Evolutionary conservation across 495 filamentous ascomycete genomes (phyloP).

Genomic region (Aspergillus mulundensis): DNA sequence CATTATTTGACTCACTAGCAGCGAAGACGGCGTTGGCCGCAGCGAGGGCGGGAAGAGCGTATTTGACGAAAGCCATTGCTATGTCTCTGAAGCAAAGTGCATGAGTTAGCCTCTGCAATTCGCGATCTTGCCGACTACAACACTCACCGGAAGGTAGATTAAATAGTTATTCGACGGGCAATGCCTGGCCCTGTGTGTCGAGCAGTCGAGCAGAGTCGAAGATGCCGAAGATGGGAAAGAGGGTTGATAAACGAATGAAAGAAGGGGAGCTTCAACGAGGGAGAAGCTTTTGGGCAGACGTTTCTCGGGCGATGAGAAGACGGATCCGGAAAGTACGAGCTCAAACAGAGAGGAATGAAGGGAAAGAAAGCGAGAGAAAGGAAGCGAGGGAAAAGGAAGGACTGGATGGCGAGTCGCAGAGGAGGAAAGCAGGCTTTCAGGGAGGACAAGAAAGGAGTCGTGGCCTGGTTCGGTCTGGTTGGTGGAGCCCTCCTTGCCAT

Average conservation of each 20-base stretch:
- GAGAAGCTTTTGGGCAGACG: constrained; percentile 23
- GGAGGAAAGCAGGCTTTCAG: constrained; percentile 23
- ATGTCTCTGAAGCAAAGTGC: background rate
- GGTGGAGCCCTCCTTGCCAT: constrained; percentile 17
- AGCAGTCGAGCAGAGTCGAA: constrained; percentile 7
- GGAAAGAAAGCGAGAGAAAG: constrained; percentile 28
- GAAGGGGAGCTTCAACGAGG: constrained; percentile 33
- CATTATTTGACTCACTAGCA: constrained; percentile 30
- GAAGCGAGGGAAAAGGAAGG: constrained; percentile 25
- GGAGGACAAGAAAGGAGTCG: constrained; percentile 38
- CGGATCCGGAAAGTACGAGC: constrained; percentile 44
- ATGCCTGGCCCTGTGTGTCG: constrained; percentile 15
- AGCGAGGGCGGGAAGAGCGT: constrained; percentile 72
- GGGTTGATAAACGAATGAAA: constrained; percentile 44
- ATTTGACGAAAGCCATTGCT: constrained; percentile 71
- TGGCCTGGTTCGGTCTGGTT: constrained; percentile 25
- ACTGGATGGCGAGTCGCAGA: constrained; percentile 22
- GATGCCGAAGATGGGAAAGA: constrained; percentile 25
- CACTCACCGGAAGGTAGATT: constrained; percentile 17
- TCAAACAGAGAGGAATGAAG: constrained; percentile 38
- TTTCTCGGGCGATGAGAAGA: constrained; percentile 26
- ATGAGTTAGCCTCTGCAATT: background rate
- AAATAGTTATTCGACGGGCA: constrained; percentile 9
- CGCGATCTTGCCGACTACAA: background rate
- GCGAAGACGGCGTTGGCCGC: constrained; percentile 61